These are phyloP conservation scores for Verbena officinalis DNA, from an alignment of 257 asterid species.

Conservation along the genomic window DNA sequence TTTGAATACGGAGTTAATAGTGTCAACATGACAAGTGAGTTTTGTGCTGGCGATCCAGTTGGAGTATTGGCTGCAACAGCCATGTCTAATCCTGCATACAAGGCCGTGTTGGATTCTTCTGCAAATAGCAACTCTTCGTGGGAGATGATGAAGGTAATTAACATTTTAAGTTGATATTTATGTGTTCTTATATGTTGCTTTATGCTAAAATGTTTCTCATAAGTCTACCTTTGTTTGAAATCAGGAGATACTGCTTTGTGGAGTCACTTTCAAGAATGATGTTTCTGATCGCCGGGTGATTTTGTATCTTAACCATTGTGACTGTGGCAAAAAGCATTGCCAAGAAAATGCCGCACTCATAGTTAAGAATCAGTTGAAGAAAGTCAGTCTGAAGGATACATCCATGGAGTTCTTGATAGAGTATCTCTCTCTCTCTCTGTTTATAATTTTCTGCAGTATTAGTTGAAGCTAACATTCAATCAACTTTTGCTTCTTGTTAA, in stretches of 20 bases:
- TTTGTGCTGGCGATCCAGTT: conserved; percentile 97
- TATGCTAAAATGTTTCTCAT: conserved; percentile 1
- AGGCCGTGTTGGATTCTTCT: conserved; percentile 98
- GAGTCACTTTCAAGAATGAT: conserved; percentile 79
- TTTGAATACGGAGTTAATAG: conserved; percentile 78
- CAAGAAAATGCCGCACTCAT: conserved; percentile 69
- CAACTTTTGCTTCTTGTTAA: not conserved
- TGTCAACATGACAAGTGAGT: conserved; percentile 62
- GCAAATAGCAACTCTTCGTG: conserved; percentile 94
- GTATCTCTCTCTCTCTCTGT: conserved; percentile 46
- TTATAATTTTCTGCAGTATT: conserved; percentile 10
- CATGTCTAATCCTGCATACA: conserved; percentile 99
- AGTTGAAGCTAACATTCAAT: conserved; percentile 4
- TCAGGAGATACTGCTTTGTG: conserved; percentile 94
- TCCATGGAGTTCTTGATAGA: conserved; percentile 87
- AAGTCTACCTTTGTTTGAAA: conserved; percentile 28
- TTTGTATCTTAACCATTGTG: conserved; percentile 75
- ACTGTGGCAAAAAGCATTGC: conserved; percentile 77
- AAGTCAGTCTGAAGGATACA: conserved; percentile 76
- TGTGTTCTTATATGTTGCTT: conserved; percentile 9
- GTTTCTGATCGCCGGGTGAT: conserved; percentile 71
- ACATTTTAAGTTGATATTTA: conserved; percentile 12
- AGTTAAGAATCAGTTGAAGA: conserved; percentile 75
- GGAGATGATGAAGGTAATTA: conserved; percentile 97
- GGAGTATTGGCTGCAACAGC: conserved; percentile 99